Evolutionary conservation across 2,329 filamentous ascomycete species (phyloP).

Genomic region (Dothideomycetes sp.): DNA sequence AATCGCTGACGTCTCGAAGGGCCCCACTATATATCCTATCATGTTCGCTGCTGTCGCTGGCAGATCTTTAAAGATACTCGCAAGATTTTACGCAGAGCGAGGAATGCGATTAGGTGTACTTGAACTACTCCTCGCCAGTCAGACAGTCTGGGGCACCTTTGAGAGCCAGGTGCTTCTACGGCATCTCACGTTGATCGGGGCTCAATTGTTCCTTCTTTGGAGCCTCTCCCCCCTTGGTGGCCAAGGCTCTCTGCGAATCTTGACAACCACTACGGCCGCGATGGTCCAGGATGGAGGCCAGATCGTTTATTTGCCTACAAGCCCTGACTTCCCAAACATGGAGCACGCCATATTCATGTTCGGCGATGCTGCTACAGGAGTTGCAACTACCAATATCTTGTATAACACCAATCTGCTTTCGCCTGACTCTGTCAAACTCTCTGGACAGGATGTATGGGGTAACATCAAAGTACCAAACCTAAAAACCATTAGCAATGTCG

Average conservation of each 20-base stretch:
- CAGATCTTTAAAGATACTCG: constrained; percentile 29
- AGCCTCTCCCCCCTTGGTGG: constrained; percentile 29
- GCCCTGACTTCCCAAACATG: background rate
- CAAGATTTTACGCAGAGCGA: constrained; percentile 26
- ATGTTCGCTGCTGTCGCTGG: constrained; percentile 29
- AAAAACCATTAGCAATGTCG: constrained; percentile 13
- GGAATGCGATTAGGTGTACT: constrained; percentile 26
- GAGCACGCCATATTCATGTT: background rate
- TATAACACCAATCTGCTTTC: constrained; percentile 24
- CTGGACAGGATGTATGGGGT: constrained; percentile 25
- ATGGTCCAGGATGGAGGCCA: background rate
- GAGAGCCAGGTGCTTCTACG: constrained; percentile 28
- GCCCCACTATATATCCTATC: constrained; percentile 30
- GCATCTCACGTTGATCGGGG: constrained; percentile 25
- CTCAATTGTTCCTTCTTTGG: constrained; percentile 28
- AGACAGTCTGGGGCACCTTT: constrained; percentile 30
- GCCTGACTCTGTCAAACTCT: constrained; percentile 19
- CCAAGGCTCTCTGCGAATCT: constrained; percentile 28
- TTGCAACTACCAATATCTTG: constrained; percentile 16
- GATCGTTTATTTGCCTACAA: constrained; percentile 22
- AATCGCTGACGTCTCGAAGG: too few species aligned
- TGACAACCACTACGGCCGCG: constrained; percentile 16
- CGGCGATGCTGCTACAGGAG: background rate
- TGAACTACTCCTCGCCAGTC: constrained; percentile 29
- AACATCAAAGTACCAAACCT: constrained; percentile 29